phyloP scores from a whole-genome alignment of 2,329 filamentous ascomycete genomes.

The Calonectria hawksworthii region DNA sequence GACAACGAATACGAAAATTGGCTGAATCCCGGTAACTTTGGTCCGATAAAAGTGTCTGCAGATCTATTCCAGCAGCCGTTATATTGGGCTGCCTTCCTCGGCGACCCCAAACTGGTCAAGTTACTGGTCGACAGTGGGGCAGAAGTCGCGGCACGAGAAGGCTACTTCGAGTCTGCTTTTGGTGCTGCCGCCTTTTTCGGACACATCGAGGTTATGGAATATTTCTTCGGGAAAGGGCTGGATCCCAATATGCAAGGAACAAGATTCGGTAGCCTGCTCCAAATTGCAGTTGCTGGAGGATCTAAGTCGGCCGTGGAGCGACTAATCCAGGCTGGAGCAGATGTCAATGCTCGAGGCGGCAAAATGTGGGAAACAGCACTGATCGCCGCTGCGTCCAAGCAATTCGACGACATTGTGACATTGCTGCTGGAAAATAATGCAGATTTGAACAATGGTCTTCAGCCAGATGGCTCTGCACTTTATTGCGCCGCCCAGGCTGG shows the following conservation, averaged over 20 bases:
- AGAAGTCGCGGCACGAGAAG: neutral
- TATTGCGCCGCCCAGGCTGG: neutral
- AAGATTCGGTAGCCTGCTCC: neutral
- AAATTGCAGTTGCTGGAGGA: neutral
- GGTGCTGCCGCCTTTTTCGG: neutral
- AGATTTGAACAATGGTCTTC: neutral
- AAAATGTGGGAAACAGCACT: neutral
- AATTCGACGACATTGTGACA: neutral
- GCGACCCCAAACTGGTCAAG: neutral
- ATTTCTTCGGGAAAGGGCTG: neutral
- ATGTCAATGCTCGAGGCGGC: neutral
- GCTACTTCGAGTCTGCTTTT: neutral
- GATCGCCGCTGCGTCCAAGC: neutral
- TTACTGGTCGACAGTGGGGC: neutral
- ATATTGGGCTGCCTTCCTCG: constrained; percentile 4
- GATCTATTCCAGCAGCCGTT: constrained; percentile 4
- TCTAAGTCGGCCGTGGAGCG: neutral
- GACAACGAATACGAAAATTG: neutral
- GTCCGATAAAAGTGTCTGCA: neutral
- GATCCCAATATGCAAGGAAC: neutral
- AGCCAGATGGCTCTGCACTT: neutral
- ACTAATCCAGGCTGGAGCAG: neutral
- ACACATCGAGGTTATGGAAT: neutral
- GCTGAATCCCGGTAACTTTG: neutral
- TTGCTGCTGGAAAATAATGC: neutral